A percentile compares a stretch with the other conserved stretches of the same genome.
These are phyloP conservation scores for Xylaria intraflava DNA, from an alignment of 495 filamentous ascomycete species.

Conservation along the genomic window DNA sequence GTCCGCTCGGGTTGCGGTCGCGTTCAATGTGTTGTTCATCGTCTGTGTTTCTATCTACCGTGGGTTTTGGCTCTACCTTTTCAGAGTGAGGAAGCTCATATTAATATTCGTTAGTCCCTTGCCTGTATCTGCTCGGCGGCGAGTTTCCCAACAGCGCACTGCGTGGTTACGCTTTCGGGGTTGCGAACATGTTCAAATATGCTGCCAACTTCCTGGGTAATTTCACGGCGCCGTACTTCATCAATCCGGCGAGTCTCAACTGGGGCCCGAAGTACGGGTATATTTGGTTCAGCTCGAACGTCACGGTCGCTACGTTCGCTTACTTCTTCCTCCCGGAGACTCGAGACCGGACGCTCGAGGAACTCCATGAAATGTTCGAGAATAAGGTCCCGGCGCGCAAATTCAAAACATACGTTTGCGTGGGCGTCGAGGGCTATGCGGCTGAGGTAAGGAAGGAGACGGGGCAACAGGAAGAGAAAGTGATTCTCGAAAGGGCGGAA, in stretches of 20 bases:
- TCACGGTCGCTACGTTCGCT: conserved; percentile 37
- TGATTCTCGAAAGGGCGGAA: neutral
- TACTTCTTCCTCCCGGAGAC: conserved; percentile 49
- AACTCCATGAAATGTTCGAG: conserved; percentile 52
- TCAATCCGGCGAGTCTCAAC: conserved; percentile 43
- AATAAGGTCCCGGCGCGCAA: conserved; percentile 39
- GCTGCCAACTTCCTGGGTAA: conserved; percentile 45
- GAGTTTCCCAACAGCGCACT: conserved; percentile 42
- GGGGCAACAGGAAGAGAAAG: neutral
- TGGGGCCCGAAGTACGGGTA: conserved; percentile 39
- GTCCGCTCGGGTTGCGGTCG: conserved; percentile 42
- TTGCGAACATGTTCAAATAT: conserved; percentile 41
- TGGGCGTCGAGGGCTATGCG: conserved; percentile 2
- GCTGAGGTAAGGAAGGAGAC: conserved; percentile 2
- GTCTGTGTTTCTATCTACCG: conserved; percentile 39
- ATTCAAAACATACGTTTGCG: conserved; percentile 31
- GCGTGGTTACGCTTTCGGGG: conserved; percentile 42
- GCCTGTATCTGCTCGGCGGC: conserved; percentile 49
- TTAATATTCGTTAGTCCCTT: conserved; percentile 25
- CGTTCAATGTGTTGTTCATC: conserved; percentile 26
- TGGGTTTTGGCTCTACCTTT: conserved; percentile 7
- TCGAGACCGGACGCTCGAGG: conserved; percentile 43
- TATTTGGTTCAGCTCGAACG: conserved; percentile 31
- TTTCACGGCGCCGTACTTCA: conserved; percentile 51
- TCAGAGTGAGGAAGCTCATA: too few relatives aligned